Conservation (phyloP, 495 filamentous ascomycete genomes). For the Neurospora sp. region DNA sequence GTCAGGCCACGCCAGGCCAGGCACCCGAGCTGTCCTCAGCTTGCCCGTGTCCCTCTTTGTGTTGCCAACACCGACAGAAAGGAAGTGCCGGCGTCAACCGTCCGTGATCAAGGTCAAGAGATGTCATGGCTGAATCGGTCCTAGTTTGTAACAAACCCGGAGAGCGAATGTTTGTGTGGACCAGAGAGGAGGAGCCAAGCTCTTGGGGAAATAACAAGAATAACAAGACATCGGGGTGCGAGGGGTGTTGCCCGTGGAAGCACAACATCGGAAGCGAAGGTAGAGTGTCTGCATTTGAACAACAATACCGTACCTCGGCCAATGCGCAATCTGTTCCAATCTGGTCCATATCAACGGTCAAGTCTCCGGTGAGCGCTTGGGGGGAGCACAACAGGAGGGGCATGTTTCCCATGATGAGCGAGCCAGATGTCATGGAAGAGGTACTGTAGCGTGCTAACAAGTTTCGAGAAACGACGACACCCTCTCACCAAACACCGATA, state of each 20-base stretch:
- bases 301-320: background rate
- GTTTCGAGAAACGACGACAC: background rate
- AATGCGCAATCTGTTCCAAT: background rate
- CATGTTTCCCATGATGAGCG: background rate
- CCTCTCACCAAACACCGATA: background rate
- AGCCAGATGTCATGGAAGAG: background rate
- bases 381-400: background rate
- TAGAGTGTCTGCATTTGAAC: background rate
- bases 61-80: background rate
- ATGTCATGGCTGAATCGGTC: background rate
- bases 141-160: background rate
- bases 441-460: background rate
- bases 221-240: background rate
- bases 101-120: background rate
- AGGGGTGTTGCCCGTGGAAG: background rate
- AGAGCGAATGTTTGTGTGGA: background rate
- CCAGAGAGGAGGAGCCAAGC: background rate
- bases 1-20: background rate
- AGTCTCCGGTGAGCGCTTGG: background rate
- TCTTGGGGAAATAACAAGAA: background rate
- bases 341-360: background rate
- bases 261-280: background rate
- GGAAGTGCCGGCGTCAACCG: background rate
- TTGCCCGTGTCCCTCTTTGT: background rate
- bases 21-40: background rate